Percentiles rank a stretch among this genome's conserved stretches.
phyloP scores from a whole-genome alignment of 139 green algal genomes.

The Chlorella sp. region DNA sequence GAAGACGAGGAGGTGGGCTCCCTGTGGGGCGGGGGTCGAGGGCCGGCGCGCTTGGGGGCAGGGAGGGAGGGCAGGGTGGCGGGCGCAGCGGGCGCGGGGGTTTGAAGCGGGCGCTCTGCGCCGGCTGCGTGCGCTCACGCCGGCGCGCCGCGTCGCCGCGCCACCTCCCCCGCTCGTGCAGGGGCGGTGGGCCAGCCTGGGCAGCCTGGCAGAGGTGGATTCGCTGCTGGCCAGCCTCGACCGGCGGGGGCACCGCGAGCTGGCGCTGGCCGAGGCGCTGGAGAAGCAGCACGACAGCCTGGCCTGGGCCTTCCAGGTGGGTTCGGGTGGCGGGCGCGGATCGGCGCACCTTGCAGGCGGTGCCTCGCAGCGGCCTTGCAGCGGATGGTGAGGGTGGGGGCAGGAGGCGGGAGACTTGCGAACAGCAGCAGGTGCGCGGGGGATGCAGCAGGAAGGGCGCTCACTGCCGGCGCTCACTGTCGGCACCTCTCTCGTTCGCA shows the following conservation, averaged over 20 bases:
- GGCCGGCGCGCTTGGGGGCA: neutral
- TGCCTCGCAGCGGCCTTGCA: neutral
- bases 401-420: too few relatives aligned
- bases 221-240: slow-evolving; percentile 48
- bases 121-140: neutral
- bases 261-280: slow-evolving; percentile 31
- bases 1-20: slow-evolving; percentile 29
- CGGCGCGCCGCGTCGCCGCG: too few relatives aligned
- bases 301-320: neutral
- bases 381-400: neutral
- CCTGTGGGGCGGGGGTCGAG: neutral
- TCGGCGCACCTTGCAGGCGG: neutral
- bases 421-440: too few relatives aligned
- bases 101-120: neutral
- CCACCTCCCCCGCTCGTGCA: neutral
- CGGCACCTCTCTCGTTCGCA: neutral
- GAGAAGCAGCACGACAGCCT: neutral
- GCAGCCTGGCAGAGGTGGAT: slow-evolving; percentile 38
- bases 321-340: neutral
- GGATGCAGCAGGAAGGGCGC: neutral
- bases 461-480: neutral
- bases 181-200: slow-evolving; percentile 28
- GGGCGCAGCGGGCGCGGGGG: neutral
- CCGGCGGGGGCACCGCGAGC: slow-evolving; percentile 43
- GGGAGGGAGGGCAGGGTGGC: neutral